Evolutionary conservation across 108 stramenopile genomes (phyloP).

Genomic region (Nitzschia palea): DNA sequence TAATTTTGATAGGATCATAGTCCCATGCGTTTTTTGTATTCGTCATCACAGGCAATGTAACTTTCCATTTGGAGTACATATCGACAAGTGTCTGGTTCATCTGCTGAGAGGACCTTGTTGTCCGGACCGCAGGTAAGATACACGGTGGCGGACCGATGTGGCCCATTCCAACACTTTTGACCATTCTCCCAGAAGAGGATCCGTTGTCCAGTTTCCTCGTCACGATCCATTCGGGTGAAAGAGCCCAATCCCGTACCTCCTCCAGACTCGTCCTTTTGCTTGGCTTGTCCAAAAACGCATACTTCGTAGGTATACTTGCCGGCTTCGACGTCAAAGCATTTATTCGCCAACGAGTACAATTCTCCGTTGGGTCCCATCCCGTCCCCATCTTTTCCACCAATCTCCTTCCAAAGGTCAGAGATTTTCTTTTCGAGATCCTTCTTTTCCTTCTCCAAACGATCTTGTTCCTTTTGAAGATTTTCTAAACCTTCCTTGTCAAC

Average conservation of each 20-base stretch:
- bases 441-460: slow-evolving; percentile 18
- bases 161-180: slow-evolving; percentile 86
- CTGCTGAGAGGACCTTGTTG: slow-evolving; percentile 67
- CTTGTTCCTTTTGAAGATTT: slow-evolving; percentile 15
- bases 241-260: slow-evolving; percentile 61
- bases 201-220: slow-evolving; percentile 43
- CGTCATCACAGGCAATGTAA: slow-evolving; percentile 75
- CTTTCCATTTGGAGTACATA: slow-evolving; percentile 83
- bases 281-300: slow-evolving; percentile 65
- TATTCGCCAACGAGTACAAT: slow-evolving; percentile 50
- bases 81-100: slow-evolving; percentile 82
- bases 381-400: slow-evolving; percentile 44
- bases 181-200: slow-evolving; percentile 63
- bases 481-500: slow-evolving; percentile 11
- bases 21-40: slow-evolving; percentile 36
- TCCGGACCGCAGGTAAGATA: slow-evolving; percentile 67
- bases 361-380: slow-evolving; percentile 68
- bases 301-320: slow-evolving; percentile 84
- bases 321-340: slow-evolving; percentile 59
- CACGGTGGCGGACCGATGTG: slow-evolving; percentile 67
- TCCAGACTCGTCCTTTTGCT: slow-evolving; percentile 54
- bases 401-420: slow-evolving; percentile 36
- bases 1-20: no score
- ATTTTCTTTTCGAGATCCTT: slow-evolving; percentile 27
- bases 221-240: slow-evolving; percentile 37